These are phyloP conservation scores for Hypoxylon rubiginosum DNA, from an alignment of 2,329 filamentous ascomycete genomes.

Conservation along the genomic window DNA sequence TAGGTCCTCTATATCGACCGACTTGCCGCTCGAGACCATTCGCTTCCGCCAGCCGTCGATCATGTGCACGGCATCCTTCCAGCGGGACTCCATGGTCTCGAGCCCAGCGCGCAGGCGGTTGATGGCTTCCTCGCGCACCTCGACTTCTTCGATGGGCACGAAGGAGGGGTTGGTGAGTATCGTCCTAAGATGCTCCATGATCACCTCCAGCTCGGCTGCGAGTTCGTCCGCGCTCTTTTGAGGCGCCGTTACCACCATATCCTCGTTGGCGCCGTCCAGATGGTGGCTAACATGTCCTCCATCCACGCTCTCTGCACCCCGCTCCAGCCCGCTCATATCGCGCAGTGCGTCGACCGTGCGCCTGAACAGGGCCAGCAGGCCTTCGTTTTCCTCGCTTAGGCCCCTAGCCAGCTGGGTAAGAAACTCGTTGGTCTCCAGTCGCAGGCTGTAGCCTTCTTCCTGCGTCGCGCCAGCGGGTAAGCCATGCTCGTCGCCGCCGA, in stretches of 20 bases:
- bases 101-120: slow-evolving; percentile 84
- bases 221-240: slow-evolving; percentile 72
- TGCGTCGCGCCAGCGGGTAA: slow-evolving; percentile 52
- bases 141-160: slow-evolving; percentile 93
- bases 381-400: slow-evolving; percentile 93
- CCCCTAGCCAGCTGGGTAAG: slow-evolving; percentile 85
- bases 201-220: slow-evolving; percentile 78
- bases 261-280: slow-evolving; percentile 20
- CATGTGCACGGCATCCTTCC: slow-evolving; percentile 89
- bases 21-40: slow-evolving; percentile 78
- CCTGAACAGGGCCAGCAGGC: slow-evolving; percentile 78
- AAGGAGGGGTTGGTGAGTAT: slow-evolving; percentile 96
- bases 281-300: slow-evolving; percentile 47
- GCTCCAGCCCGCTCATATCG: slow-evolving; percentile 73
- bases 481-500: slow-evolving; percentile 58
- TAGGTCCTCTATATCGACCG: slow-evolving; percentile 76
- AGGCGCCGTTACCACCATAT: slow-evolving; percentile 32
- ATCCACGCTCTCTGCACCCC: slow-evolving; percentile 44
- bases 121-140: slow-evolving; percentile 93
- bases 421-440: slow-evolving; percentile 91
- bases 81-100: slow-evolving; percentile 92
- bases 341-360: slow-evolving; percentile 79
- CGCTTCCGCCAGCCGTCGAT: slow-evolving; percentile 93
- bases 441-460: slow-evolving; percentile 76
- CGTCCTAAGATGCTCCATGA: slow-evolving; percentile 84